Base-by-base conservation (phyloP, 2,329 filamentous ascomycete genomes). In the Teratosphaeriaceae sp. region DNA sequence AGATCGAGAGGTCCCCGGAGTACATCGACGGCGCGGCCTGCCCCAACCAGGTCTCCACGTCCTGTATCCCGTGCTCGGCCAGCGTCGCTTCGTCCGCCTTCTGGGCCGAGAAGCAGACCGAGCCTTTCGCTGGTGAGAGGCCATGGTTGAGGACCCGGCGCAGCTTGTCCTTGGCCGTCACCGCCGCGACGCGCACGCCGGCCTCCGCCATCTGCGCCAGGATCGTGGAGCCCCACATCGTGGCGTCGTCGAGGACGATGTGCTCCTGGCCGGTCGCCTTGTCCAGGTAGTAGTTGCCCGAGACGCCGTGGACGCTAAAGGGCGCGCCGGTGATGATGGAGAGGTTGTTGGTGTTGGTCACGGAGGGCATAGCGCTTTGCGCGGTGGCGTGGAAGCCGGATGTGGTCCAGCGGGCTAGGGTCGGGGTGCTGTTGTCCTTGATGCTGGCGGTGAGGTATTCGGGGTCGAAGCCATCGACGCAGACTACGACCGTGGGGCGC, bases 81-180 rank as follows among this genome's bases (percentile, higher is more conserved):
- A 60, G 5, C 3, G 55, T 63, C 22, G 59, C 61, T 1, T 52
- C 46, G 11, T 42, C 50, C 1, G 65, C 64, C 19, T 50, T 49
- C 49, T 67, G 54, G 12, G 64, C 54, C 2, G 67, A 70, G 47
- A 68, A 70, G 47, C 64, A 69, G n/a, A 69, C 65, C 2, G 57
- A 54, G 1, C 53, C 52, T 5, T 57, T 31, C 29, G 29, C 8
- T 5, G 18, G 5, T 11, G 16, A 51, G 5, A 68, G 46, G 1
- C 64, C 66, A 40, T 67, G 66, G 5, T 52, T 51, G n/a, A 71
- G 47, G 30, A 70, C 67, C 26, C 56, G 54, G n/a, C 66, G 55
- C 38, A 71, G 50, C 50, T 71, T 71, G 50, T 71, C 68, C 45
- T 70, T 70, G 9, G 68, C 67, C 0, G 68, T 70, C 16, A 71